Percentiles rank a stretch among this genome's conserved stretches.
Conservation (phyloP, 2,329 filamentous ascomycete species). For the Paraconiothyrium brasiliense region DNA sequence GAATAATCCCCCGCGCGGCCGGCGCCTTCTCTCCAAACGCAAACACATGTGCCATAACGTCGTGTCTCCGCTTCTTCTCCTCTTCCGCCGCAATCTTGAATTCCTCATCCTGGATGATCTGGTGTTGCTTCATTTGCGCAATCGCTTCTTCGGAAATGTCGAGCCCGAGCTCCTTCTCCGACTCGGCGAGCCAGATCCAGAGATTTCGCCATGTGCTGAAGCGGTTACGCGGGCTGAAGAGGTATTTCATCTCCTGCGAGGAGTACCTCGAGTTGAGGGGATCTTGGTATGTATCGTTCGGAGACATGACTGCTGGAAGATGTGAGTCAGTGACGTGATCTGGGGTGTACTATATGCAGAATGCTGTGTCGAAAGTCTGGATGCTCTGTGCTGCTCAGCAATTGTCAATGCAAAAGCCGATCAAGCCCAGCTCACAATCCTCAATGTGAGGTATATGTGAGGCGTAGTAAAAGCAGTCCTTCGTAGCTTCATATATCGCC, state of each 20-base stretch:
- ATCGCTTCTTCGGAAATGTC: conserved; percentile 73
- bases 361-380: not conserved
- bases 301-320: conserved; percentile 26
- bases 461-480: not conserved
- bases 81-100: conserved; percentile 59
- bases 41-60: conserved; percentile 74
- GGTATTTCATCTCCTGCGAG: conserved; percentile 64
- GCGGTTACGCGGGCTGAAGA: conserved; percentile 81
- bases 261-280: conserved; percentile 66
- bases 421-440: not conserved
- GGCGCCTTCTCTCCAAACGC: conserved; percentile 78
- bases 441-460: not conserved
- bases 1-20: conserved; percentile 83
- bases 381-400: not conserved
- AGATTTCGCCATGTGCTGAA: conserved; percentile 84
- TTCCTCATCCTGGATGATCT: conserved; percentile 58
- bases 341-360: not conserved
- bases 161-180: conserved; percentile 82
- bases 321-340: not conserved
- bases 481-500: not conserved
- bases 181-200: conserved; percentile 85
- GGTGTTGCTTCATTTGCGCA: conserved; percentile 56
- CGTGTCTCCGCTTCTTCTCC: conserved; percentile 68
- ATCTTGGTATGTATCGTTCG: conserved; percentile 35
- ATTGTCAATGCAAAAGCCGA: not conserved